Evolutionary conservation across 2,329 filamentous ascomycete genomes (phyloP), one percentile per base, ranked within the genome.

Genomic region (Colletotrichum truncatum): DNA sequence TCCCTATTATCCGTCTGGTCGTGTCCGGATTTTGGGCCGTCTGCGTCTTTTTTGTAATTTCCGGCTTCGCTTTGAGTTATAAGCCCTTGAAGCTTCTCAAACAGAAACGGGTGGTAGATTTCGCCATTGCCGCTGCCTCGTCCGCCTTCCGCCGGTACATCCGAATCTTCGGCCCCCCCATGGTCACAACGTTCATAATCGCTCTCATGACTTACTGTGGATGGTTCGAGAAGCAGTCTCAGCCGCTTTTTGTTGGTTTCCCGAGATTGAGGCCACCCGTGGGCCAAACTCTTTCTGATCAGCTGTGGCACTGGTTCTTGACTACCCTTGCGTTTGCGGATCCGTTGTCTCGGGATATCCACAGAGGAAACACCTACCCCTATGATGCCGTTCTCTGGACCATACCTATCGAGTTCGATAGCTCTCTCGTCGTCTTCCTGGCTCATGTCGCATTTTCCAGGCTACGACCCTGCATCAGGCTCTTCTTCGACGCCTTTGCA

Each of bases 301-400:
- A 87, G 68, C 69, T 84, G n/a, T 65, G 66, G 18, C 79, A 85
- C 64, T 87, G 84, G 85, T 67, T 68, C 25, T 69, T 72, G 67
- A 76, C 81, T 60, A 82, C 85, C 77, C 82, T 79, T 63, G 71
- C 77, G 12, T 85, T 86, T 64, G 68, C 85, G 30, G 80, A 85
- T 48, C 73, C 85, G 25, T 86, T 83, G 75, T 76, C 77, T 62
- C 85, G 82, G 82, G 76, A 80, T 59, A 75, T 52, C 6, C 16
- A 10, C 3, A 32, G 57, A 12, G 62, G 62, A 6, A 14, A 36
- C 9, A 34, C 10, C 2, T 65, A 48, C 23, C 77, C 73, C 28
- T 87, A 88, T 70, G 85, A 89, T 70, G 79, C 85, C 21, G 87
- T 89, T 65, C 75, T 89, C 16, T 89, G 87, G 87, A 89, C 87